Evolutionary conservation across 2,329 filamentous ascomycete genomes (phyloP).

Genomic region (Pseudogymnoascus sp.): DNA sequence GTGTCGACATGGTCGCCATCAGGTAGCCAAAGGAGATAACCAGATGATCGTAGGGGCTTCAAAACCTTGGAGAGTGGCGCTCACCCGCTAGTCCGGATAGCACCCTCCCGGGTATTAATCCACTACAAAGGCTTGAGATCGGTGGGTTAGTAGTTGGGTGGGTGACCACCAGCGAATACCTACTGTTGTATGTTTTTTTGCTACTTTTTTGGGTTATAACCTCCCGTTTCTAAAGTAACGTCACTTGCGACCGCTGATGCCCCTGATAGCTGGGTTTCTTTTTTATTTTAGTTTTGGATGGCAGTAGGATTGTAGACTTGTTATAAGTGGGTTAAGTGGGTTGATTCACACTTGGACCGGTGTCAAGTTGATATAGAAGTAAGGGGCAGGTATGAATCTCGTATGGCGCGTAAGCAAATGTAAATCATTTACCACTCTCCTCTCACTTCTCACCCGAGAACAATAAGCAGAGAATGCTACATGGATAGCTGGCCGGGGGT

Average conservation of each 20-base stretch:
- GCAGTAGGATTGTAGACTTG: background rate
- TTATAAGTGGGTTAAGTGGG: background rate
- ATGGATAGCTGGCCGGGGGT: background rate
- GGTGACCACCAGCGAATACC: background rate
- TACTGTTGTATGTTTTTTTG: background rate
- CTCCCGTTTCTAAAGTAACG: background rate
- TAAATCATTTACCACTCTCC: background rate
- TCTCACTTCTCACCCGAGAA: background rate
- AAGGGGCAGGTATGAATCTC: background rate
- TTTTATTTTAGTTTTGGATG: background rate
- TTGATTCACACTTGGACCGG: background rate
- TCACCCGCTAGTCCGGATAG: no score
- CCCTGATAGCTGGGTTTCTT: background rate
- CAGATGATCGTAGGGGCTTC: no score
- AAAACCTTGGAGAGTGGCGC: no score
- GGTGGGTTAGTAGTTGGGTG: background rate
- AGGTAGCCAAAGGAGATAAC: no score
- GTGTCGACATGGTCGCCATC: no score
- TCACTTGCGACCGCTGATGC: background rate
- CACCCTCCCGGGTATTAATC: no score
- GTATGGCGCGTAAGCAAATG: slow-evolving; percentile 1
- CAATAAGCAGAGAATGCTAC: background rate
- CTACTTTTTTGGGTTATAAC: background rate
- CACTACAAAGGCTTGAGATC: slow-evolving; percentile 15
- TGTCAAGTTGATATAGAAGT: background rate